Evolutionary conservation across 2,329 filamentous ascomycete genomes (phyloP).

Genomic region (Cladosporium cucumerinum): DNA sequence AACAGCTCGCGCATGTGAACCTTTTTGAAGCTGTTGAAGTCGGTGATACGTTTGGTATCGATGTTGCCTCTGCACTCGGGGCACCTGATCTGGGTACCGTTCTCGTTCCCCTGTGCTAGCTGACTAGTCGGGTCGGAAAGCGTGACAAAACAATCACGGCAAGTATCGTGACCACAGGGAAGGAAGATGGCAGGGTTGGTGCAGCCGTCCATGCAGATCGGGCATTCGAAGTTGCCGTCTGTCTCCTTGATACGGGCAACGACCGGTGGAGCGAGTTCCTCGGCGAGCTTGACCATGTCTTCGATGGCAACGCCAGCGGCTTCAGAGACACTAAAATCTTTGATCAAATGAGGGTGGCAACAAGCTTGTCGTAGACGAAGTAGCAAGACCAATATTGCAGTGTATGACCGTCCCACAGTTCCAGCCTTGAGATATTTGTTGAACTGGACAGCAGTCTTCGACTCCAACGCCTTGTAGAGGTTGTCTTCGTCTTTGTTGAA

Average conservation of each 20-base stretch:
- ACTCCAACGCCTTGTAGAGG: slow-evolving; percentile 66
- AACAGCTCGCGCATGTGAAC: slow-evolving; percentile 61
- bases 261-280: slow-evolving; percentile 56
- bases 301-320: slow-evolving; percentile 49
- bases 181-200: slow-evolving; percentile 73
- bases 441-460: slow-evolving; percentile 65
- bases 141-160: slow-evolving; percentile 69
- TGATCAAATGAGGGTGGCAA: slow-evolving; percentile 71
- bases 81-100: slow-evolving; percentile 57
- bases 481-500: slow-evolving; percentile 64
- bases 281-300: slow-evolving; percentile 61
- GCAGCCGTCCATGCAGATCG: slow-evolving; percentile 74
- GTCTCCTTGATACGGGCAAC: slow-evolving; percentile 62
- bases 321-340: slow-evolving; percentile 58
- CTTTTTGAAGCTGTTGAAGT: slow-evolving; percentile 69
- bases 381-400: slow-evolving; percentile 74
- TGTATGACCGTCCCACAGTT: slow-evolving; percentile 70
- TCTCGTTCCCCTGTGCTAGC: slow-evolving; percentile 59
- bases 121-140: slow-evolving; percentile 61
- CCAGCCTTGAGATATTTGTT: slow-evolving; percentile 71
- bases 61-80: slow-evolving; percentile 70
- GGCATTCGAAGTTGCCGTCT: slow-evolving; percentile 67
- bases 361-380: slow-evolving; percentile 77
- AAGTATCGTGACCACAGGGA: slow-evolving; percentile 79
- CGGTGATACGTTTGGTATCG: slow-evolving; percentile 67